phyloP scores from a whole-genome alignment of 2,329 filamentous ascomycete genomes.

The Fusarium solani-melongenae region DNA sequence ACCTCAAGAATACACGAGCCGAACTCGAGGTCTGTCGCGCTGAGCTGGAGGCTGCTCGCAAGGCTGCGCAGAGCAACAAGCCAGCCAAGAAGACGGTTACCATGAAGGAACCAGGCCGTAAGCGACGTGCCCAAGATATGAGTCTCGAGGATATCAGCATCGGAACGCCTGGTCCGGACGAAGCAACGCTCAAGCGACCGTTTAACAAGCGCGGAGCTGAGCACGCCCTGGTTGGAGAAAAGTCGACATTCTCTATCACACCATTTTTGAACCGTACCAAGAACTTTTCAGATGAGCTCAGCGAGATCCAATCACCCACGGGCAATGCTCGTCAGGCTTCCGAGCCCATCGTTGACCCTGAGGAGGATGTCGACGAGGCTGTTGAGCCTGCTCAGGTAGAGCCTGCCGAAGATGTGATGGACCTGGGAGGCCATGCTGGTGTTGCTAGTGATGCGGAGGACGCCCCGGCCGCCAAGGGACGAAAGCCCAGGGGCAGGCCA shows the following conservation, averaged over 20 bases:
- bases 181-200: slow-evolving; percentile 53
- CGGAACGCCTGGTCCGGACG: slow-evolving; percentile 58
- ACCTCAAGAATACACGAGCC: slow-evolving; percentile 72
- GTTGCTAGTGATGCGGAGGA: slow-evolving; percentile 14
- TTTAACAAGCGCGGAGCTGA: slow-evolving; percentile 69
- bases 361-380: slow-evolving; percentile 41
- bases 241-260: slow-evolving; percentile 93
- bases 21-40: slow-evolving; percentile 54
- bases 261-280: slow-evolving; percentile 87
- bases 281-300: slow-evolving; percentile 54
- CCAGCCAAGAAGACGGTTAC: slow-evolving; percentile 36
- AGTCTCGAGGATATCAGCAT: slow-evolving; percentile 59
- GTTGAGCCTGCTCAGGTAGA: slow-evolving; percentile 19
- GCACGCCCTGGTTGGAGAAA: slow-evolving; percentile 74
- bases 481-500: slow-evolving; percentile 58
- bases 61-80: slow-evolving; percentile 30
- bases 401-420: slow-evolving; percentile 11
- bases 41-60: slow-evolving; percentile 52
- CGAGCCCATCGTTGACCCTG: slow-evolving; percentile 49
- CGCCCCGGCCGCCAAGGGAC: slow-evolving; percentile 22
- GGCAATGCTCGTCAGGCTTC: slow-evolving; percentile 15
- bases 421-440: slow-evolving; percentile 16
- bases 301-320: slow-evolving; percentile 41
- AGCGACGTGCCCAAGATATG: slow-evolving; percentile 59
- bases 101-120: slow-evolving; percentile 51